Conservation (phyloP, 2,329 filamentous ascomycete genomes). For the Aspergillus versicolor region DNA sequence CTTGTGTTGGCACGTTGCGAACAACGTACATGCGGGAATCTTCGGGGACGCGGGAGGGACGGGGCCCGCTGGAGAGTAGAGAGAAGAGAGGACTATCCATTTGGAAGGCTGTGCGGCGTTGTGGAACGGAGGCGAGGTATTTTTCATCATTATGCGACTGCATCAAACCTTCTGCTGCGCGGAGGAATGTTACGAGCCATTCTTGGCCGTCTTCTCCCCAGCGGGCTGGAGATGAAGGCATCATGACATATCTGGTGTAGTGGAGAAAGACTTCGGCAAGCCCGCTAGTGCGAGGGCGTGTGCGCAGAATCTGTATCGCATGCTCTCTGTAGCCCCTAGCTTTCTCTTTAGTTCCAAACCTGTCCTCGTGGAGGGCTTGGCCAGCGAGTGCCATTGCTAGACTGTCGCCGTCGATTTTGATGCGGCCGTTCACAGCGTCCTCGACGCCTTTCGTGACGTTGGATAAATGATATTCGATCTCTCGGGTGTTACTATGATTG, state of each 20-base stretch:
- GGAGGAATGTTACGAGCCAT: slow-evolving; percentile 37
- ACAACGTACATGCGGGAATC: slow-evolving; percentile 39
- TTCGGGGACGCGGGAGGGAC: slow-evolving; percentile 37
- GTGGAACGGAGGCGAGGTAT: slow-evolving; percentile 30
- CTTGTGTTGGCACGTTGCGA: slow-evolving; percentile 31
- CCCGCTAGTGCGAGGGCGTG: slow-evolving; percentile 25
- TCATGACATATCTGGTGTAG: slow-evolving; percentile 34
- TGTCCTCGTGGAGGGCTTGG: slow-evolving; percentile 39
- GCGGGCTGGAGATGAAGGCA: slow-evolving; percentile 19
- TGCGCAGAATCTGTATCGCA: slow-evolving; percentile 33
- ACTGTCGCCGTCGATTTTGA: slow-evolving; percentile 27
- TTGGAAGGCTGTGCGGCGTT: slow-evolving; percentile 32
- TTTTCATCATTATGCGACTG: slow-evolving; percentile 25
- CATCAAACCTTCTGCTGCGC: slow-evolving; percentile 36
- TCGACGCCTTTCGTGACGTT: slow-evolving; percentile 29
- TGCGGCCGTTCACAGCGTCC: slow-evolving; percentile 22
- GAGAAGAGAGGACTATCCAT: slow-evolving; percentile 40
- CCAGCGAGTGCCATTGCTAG: slow-evolving; percentile 36
- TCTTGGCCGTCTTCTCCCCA: slow-evolving; percentile 20
- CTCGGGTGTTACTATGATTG: slow-evolving; percentile 20
- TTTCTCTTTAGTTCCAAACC: slow-evolving; percentile 34
- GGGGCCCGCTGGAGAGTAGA: slow-evolving; percentile 43
- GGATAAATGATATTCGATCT: slow-evolving; percentile 30
- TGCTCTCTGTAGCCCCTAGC: slow-evolving; percentile 29
- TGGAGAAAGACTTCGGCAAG: slow-evolving; percentile 33